Evolutionary conservation across 257 asterid genomes (phyloP).

Genomic region (Solanum verrucosum): DNA sequence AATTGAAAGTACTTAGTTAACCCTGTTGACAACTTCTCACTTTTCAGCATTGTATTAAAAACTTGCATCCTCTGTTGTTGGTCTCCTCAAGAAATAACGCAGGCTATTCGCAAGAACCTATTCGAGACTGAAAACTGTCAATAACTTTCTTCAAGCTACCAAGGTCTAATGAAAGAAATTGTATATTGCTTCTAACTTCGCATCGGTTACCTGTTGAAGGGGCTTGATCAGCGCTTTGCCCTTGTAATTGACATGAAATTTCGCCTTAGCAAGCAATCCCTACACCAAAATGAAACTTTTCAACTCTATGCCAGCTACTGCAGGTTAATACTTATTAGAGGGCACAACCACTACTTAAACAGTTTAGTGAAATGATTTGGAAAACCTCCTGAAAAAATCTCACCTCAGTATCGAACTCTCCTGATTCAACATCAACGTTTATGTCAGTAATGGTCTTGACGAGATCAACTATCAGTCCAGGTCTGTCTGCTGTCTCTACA

Average conservation of each 20-base stretch:
- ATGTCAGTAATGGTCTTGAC: conserved; percentile 78
- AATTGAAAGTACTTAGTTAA: neutral
- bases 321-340: neutral
- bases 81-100: conserved; percentile 80
- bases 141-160: neutral
- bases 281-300: neutral
- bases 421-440: conserved; percentile 68
- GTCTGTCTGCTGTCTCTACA: conserved; percentile 85
- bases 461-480: conserved; percentile 91
- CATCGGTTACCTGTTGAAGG: conserved; percentile 67
- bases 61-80: conserved; percentile 78
- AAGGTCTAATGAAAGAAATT: neutral
- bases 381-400: neutral
- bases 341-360: neutral
- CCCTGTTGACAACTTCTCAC: neutral
- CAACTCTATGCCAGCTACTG: neutral
- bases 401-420: conserved; percentile 96
- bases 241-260: conserved; percentile 82
- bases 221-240: conserved; percentile 83
- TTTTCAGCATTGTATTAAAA: conserved; percentile 32
- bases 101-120: conserved; percentile 89
- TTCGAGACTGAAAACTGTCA: neutral
- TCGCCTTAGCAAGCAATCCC: conserved; percentile 97
- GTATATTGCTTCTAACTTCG: neutral
- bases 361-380: neutral